Percentiles rank a stretch among this genome's conserved stretches.
Conservation (phyloP, 345 rosid genomes). For the Ceriops zippeliana region DNA sequence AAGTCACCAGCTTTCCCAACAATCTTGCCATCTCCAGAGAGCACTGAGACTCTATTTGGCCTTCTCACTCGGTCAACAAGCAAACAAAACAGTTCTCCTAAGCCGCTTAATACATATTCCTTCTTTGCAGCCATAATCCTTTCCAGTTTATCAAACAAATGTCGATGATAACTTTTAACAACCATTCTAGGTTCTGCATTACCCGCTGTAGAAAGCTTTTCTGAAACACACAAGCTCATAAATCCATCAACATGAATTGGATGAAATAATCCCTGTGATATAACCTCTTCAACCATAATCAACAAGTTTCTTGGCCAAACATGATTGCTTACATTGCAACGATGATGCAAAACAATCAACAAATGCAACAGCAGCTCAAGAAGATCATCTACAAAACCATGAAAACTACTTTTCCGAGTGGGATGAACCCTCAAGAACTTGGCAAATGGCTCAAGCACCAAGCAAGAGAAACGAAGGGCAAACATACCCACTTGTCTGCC, state of each 20-base stretch:
- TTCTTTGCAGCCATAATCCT: conserved; percentile 44
- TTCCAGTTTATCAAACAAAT: conserved; percentile 64
- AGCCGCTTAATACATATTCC: conserved; percentile 40
- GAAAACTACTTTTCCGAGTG: conserved; percentile 64
- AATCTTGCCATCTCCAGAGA: conserved; percentile 35
- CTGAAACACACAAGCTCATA: conserved; percentile 47
- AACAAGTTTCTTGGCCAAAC: conserved; percentile 33
- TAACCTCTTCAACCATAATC: conserved; percentile 52
- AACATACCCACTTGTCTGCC: conserved; percentile 35
- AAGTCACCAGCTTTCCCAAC: conserved; percentile 30
- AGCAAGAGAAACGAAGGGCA: conserved; percentile 51
- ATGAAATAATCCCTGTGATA: conserved; percentile 72
- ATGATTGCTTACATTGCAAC: conserved; percentile 25
- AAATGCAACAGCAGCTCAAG: conserved; percentile 62
- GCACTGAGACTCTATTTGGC: conserved; percentile 43
- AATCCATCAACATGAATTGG: conserved; percentile 78
- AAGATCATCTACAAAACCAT: conserved; percentile 62
- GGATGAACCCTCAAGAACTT: conserved; percentile 75
- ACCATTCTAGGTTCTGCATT: conserved; percentile 34
- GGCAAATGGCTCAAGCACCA: conserved; percentile 75
- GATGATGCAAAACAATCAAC: conserved; percentile 41
- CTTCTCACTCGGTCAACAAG: conserved; percentile 57
- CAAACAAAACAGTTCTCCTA: conserved; percentile 60
- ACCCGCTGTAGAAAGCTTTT: conserved; percentile 41
- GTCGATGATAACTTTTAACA: conserved; percentile 72